These are phyloP conservation scores for Penicillium glabrum DNA, from an alignment of 2,329 filamentous ascomycete genomes.

Conservation along the genomic window DNA sequence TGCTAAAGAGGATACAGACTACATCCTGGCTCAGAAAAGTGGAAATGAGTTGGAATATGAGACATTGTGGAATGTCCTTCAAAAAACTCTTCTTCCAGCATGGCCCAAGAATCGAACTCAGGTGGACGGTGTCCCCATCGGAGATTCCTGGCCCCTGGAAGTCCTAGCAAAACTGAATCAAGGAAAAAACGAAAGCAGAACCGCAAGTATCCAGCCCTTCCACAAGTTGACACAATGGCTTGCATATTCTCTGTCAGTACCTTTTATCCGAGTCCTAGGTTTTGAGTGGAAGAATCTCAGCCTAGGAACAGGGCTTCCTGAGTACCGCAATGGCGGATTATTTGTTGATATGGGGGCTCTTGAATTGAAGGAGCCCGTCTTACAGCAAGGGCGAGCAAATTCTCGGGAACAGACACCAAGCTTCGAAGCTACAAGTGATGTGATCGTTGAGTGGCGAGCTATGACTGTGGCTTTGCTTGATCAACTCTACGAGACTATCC, in stretches of 20 bases:
- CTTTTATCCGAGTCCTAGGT: slow-evolving; percentile 55
- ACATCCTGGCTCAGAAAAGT: slow-evolving; percentile 33
- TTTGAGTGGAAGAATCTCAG: slow-evolving; percentile 54
- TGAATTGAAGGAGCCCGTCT: slow-evolving; percentile 49
- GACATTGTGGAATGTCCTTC: slow-evolving; percentile 46
- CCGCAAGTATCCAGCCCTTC: slow-evolving; percentile 51
- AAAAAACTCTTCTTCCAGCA: slow-evolving; percentile 48
- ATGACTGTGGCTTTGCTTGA: slow-evolving; percentile 63
- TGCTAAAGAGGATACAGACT: slow-evolving; percentile 33
- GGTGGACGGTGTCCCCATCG: slow-evolving; percentile 45
- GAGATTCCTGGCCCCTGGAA: slow-evolving; percentile 52
- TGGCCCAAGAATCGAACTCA: slow-evolving; percentile 50
- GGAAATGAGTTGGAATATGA: slow-evolving; percentile 38
- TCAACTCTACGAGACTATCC: slow-evolving; percentile 52
- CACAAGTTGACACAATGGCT: slow-evolving; percentile 72
- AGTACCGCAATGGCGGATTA: slow-evolving; percentile 71
- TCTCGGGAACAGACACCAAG: slow-evolving; percentile 43
- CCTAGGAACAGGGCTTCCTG: slow-evolving; percentile 66
- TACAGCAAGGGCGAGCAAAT: slow-evolving; percentile 46
- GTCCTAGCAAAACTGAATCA: slow-evolving; percentile 10
- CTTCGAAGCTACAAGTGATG: slow-evolving; percentile 61
- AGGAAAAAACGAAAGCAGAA: slow-evolving; percentile 6
- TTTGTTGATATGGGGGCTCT: slow-evolving; percentile 62
- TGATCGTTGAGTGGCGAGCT: slow-evolving; percentile 66
- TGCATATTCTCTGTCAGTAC: slow-evolving; percentile 70